Conservation (phyloP, 306 rosid species). For the Corylus americana region DNA sequence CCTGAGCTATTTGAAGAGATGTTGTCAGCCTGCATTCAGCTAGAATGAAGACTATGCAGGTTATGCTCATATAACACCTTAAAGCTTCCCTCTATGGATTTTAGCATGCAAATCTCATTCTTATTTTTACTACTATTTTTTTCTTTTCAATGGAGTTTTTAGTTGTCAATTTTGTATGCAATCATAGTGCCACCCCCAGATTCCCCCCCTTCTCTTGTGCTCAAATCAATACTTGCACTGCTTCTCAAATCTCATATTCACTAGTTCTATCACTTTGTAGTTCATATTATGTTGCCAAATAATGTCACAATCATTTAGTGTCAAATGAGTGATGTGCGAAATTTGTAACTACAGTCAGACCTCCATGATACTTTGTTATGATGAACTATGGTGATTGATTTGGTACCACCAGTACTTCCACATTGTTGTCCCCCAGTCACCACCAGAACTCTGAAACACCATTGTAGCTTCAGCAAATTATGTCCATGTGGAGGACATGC, state of each 20-base stretch:
- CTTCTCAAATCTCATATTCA: neutral
- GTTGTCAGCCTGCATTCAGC: slow-evolving; percentile 42
- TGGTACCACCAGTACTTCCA: neutral
- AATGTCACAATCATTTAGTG: neutral
- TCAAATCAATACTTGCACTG: neutral
- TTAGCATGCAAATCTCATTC: neutral
- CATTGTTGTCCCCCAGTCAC: neutral
- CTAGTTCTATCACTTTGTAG: neutral
- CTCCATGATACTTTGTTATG: neutral
- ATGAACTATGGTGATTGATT: neutral
- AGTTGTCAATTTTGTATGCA: neutral
- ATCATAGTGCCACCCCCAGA: neutral
- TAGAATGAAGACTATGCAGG: slow-evolving; percentile 57
- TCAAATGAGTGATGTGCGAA: neutral
- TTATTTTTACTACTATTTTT: neutral
- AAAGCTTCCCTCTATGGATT: neutral
- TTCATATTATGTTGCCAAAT: neutral
- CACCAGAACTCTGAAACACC: neutral
- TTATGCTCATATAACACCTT: neutral
- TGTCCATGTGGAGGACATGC: neutral
- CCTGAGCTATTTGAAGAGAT: slow-evolving; percentile 31
- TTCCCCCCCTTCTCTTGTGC: neutral
- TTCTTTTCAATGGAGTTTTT: neutral
- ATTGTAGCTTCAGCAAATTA: neutral
- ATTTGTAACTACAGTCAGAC: neutral